Percentiles rank a stretch among this genome's conserved stretches.
Evolutionary conservation across 2,329 filamentous ascomycete species (phyloP).

Genomic region (Diaporthe destruens): DNA sequence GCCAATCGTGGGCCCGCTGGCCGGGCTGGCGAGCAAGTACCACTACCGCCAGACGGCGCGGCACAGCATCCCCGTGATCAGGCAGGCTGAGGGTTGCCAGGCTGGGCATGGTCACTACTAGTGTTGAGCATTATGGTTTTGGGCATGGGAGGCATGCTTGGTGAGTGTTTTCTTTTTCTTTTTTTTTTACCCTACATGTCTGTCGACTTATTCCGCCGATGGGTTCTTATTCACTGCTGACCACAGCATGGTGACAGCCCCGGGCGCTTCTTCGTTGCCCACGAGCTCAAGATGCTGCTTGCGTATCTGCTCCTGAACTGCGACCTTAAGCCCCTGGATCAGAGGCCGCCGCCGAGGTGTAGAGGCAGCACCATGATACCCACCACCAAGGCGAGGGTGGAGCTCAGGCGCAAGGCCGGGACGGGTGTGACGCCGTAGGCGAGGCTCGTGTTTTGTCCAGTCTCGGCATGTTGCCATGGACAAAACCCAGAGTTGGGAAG

Average conservation of each 20-base stretch:
- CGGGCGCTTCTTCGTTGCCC: slow-evolving; percentile 68
- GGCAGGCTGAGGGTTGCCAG: slow-evolving; percentile 55
- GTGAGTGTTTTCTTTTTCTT: slow-evolving; percentile 47
- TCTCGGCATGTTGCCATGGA: background rate
- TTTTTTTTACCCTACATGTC: too few species aligned
- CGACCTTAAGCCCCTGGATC: slow-evolving; percentile 59
- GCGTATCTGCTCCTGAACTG: slow-evolving; percentile 65
- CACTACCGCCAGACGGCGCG: slow-evolving; percentile 60
- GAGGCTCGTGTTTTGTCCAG: background rate
- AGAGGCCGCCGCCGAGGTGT: slow-evolving; percentile 57
- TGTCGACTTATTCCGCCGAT: background rate
- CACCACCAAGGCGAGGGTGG: slow-evolving; percentile 49
- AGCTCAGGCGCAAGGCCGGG: slow-evolving; percentile 46
- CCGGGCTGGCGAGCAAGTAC: slow-evolving; percentile 59
- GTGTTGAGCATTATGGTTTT: slow-evolving; percentile 64
- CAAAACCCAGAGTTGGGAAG: background rate
- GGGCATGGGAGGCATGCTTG: slow-evolving; percentile 69
- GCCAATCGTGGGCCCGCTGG: slow-evolving; percentile 61
- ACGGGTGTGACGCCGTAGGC: slow-evolving; percentile 5
- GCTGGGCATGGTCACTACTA: slow-evolving; percentile 66
- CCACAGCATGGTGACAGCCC: slow-evolving; percentile 50
- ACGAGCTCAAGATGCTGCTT: slow-evolving; percentile 68
- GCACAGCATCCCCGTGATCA: slow-evolving; percentile 61
- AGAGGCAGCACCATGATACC: slow-evolving; percentile 59
- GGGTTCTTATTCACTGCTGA: background rate